phyloP scores from a whole-genome alignment of 768 basidiomycete genomes.

The Lentinus tigrinus region DNA sequence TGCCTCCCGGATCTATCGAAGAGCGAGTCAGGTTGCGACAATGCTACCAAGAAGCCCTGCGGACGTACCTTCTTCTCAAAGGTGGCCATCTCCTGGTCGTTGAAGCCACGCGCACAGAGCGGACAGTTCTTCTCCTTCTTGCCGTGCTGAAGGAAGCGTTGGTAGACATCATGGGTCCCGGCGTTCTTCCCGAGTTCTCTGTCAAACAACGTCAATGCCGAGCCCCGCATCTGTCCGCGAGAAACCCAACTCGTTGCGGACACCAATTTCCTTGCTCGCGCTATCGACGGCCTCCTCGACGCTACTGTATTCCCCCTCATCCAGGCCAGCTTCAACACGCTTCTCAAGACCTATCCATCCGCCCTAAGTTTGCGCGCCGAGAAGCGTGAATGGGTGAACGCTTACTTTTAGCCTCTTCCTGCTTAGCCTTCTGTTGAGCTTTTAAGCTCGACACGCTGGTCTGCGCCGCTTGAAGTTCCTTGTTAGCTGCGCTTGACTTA shows the following conservation, averaged over 20 bases:
- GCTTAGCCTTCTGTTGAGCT: slow-evolving; percentile 59
- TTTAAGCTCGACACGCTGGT: slow-evolving; percentile 59
- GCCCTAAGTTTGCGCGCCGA: background rate
- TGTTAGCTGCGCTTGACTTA: slow-evolving; percentile 46
- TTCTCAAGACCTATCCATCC: slow-evolving; percentile 46
- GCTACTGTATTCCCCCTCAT: slow-evolving; percentile 24
- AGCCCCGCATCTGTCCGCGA: background rate
- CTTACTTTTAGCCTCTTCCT: slow-evolving; percentile 62
- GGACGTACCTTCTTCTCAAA: slow-evolving; percentile 69
- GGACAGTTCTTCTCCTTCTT: slow-evolving; percentile 67
- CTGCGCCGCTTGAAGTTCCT: slow-evolving; percentile 62
- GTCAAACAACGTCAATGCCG: slow-evolving; percentile 18
- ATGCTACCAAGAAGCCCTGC: slow-evolving; percentile 17
- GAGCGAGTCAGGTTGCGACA: background rate
- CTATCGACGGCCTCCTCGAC: slow-evolving; percentile 51
- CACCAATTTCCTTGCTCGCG: slow-evolving; percentile 42
- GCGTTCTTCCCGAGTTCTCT: slow-evolving; percentile 28
- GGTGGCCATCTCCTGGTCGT: slow-evolving; percentile 47
- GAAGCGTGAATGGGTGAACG: background rate
- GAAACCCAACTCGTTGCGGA: slow-evolving; percentile 42
- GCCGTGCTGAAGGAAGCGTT: slow-evolving; percentile 54
- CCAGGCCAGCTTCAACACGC: slow-evolving; percentile 39
- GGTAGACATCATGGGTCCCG: slow-evolving; percentile 49
- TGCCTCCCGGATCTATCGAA: slow-evolving; percentile 57
- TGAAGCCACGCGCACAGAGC: slow-evolving; percentile 72